These are phyloP conservation scores for Calvatia gigantea DNA, from an alignment of 768 basidiomycete species.

Conservation along the genomic window DNA sequence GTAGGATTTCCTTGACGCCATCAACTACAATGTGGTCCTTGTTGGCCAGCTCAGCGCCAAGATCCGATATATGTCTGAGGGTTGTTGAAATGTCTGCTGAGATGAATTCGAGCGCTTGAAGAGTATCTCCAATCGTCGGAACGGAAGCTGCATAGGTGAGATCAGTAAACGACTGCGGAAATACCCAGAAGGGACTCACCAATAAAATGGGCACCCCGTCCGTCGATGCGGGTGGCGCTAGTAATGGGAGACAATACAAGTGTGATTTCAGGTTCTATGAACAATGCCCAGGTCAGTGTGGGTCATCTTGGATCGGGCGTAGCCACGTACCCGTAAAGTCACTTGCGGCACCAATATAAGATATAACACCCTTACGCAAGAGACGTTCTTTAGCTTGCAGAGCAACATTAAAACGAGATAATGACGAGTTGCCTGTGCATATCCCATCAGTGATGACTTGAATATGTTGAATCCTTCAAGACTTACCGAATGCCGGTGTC, in stretches of 20 bases:
- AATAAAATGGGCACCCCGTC: slow-evolving; percentile 53
- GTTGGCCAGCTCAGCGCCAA: slow-evolving; percentile 70
- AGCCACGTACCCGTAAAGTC: slow-evolving; percentile 57
- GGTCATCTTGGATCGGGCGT: background rate
- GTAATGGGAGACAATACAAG: slow-evolving; percentile 68
- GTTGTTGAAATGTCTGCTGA: slow-evolving; percentile 57
- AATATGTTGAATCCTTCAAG: background rate
- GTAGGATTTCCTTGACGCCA: slow-evolving; percentile 65
- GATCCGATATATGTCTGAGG: slow-evolving; percentile 62
- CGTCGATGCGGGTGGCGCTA: slow-evolving; percentile 53
- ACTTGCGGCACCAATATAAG: slow-evolving; percentile 69
- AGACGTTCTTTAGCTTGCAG: slow-evolving; percentile 54
- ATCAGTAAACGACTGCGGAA: background rate
- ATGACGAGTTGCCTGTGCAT: slow-evolving; percentile 46
- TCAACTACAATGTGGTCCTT: slow-evolving; percentile 68
- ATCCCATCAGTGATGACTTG: background rate
- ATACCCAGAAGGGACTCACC: slow-evolving; percentile 33
- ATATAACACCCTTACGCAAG: slow-evolving; percentile 57
- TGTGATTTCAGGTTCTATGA: slow-evolving; percentile 67
- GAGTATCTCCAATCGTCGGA: slow-evolving; percentile 71
- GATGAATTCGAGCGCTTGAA: slow-evolving; percentile 63
- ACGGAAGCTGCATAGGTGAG: slow-evolving; percentile 50
- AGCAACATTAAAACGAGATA: slow-evolving; percentile 56
- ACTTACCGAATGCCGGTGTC: slow-evolving; percentile 51
- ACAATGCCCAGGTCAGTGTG: background rate